Conservation (phyloP, 73 alveolate genomes). For the Halteria grandinella region DNA sequence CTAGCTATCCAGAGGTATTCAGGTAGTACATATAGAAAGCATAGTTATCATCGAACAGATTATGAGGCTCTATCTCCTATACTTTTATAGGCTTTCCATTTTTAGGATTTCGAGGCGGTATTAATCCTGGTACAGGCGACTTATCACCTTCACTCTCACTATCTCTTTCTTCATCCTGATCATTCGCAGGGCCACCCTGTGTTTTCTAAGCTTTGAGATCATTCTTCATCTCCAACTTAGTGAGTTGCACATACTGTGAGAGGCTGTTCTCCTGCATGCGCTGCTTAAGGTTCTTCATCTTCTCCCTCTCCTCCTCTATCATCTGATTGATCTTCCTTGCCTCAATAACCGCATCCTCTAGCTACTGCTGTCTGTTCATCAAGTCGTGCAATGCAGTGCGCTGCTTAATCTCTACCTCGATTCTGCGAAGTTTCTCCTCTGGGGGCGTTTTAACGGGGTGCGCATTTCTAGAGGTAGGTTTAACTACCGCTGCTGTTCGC, state of each 20-base stretch:
- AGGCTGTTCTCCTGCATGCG: constrained; percentile 7
- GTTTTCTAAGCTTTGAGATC: not conserved
- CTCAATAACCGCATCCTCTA: constrained; percentile 42
- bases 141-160: not conserved
- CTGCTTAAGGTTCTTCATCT: not conserved
- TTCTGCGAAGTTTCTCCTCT: not conserved
- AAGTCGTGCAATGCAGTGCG: constrained; percentile 28
- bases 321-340: not conserved
- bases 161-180: not conserved
- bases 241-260: not conserved
- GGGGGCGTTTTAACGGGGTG: too few species aligned
- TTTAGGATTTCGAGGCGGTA: not conserved
- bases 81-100: not conserved
- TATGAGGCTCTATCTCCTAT: not conserved
- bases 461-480: too few species aligned
- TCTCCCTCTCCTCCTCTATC: constrained; percentile 35
- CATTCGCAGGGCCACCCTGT: not conserved
- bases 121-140: not conserved
- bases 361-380: constrained; percentile 7
- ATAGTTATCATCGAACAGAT: constrained; percentile 30
- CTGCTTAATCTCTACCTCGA: constrained; percentile 21
- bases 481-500: too few species aligned
- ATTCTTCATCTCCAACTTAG: not conserved
- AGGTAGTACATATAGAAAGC: constrained; percentile 27
- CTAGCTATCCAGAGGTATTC: not conserved